Base-by-base conservation (phyloP, 2,329 filamentous ascomycete species). In the Davidsoniella virescens region DNA sequence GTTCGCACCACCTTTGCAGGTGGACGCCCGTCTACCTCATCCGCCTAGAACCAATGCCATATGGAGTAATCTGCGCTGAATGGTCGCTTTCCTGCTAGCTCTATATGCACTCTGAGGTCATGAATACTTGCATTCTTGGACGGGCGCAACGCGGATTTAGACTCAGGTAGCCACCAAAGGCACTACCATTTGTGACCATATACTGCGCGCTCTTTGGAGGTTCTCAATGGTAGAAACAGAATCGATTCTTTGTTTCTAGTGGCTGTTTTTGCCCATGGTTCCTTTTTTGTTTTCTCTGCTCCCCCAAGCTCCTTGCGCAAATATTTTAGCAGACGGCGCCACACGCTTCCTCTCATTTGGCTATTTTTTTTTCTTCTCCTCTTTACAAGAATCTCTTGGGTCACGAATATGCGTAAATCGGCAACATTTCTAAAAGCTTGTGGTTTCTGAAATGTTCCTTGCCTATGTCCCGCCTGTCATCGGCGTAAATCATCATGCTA, bases 381-480 rank as follows among this genome's bases (percentile, higher is more conserved):
- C n/a, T n/a, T 40, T n/a, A 40, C 14, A 16, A n/a, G 2, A 40
- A 5, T 8, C 18, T 40, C 18, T 40, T 40, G 23, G 43, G 25
- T 25, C 33, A 14, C 17, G 33, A 9, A 38, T 18, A n/a, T 38
- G 37, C n/a, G 20, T 14, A 25, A 33, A 33, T 33, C 2, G 29
- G 29, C 29, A 33, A 33, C 9, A 9, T 33, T 33, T 33, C 29
- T 12, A 12, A 4, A 12, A 4, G 39, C 8, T 41, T 41, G 39
- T 18, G 39, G 39, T 39, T 38, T 33, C n/a, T 39, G 38, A 60
- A 56, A 73, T 76, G 68, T 77, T 76, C 57, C 64, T 75, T 54
- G 67, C 72, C 58, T 75, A 75, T 55, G 60, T 73, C 52, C 70
- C 72, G 49, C 67, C 67, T 39, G 62, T 66, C 56, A 58, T 42